phyloP scores from a whole-genome alignment of 2,329 filamentous ascomycete genomes.

The Westerdykella ornata region DNA sequence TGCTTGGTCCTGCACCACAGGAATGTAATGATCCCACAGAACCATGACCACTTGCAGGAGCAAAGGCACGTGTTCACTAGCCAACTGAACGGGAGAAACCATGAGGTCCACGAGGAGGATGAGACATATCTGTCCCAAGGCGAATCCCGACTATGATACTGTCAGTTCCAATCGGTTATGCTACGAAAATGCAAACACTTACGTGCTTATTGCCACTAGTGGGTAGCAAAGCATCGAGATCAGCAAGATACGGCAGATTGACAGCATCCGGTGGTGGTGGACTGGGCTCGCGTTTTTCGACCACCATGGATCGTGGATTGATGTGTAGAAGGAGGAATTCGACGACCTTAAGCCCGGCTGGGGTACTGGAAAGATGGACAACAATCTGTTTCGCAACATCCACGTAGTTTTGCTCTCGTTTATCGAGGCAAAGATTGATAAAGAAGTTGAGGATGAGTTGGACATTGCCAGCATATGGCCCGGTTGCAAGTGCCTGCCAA shows the following conservation, averaged over 20 bases:
- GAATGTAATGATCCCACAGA: slow-evolving; percentile 95
- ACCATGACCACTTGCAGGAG: slow-evolving; percentile 87
- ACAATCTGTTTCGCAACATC: slow-evolving; percentile 98
- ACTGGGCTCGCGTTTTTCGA: slow-evolving; percentile 59
- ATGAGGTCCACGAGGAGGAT: slow-evolving; percentile 94
- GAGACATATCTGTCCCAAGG: slow-evolving; percentile 83
- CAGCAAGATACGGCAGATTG: slow-evolving; percentile 80
- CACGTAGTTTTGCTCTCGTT: slow-evolving; percentile 95
- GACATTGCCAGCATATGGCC: slow-evolving; percentile 88
- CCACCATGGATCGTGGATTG: slow-evolving; percentile 93
- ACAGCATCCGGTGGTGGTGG: slow-evolving; percentile 62
- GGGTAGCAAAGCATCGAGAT: slow-evolving; percentile 70
- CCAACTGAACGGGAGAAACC: slow-evolving; percentile 80
- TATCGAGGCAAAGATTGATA: slow-evolving; percentile 85
- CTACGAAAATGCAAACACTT: neutral
- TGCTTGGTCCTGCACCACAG: slow-evolving; percentile 91
- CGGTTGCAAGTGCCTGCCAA: slow-evolving; percentile 93
- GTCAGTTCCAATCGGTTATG: slow-evolving; percentile 33
- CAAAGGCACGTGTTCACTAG: slow-evolving; percentile 72
- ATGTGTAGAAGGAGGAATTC: slow-evolving; percentile 91
- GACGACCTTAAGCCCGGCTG: slow-evolving; percentile 79
- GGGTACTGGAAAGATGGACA: slow-evolving; percentile 85
- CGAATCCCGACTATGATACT: slow-evolving; percentile 61
- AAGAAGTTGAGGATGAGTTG: slow-evolving; percentile 93
- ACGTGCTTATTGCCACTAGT: slow-evolving; percentile 71